Evolutionary conservation across 148 eudicot genomes (phyloP), one percentile per base, ranked within the genome.

Genomic region (Persicaria maculosa): DNA sequence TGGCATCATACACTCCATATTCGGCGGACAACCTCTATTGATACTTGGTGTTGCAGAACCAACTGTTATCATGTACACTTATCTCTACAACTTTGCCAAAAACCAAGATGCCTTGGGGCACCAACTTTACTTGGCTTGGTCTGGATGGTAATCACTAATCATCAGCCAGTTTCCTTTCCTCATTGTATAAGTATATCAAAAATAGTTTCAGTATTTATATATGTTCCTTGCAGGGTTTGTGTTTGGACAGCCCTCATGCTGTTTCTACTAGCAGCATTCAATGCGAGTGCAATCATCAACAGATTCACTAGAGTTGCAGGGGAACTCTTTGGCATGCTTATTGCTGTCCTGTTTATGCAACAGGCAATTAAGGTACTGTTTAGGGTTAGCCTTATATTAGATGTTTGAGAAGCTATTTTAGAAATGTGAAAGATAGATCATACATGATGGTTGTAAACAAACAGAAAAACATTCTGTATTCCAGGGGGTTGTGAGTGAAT

Each of bases 11-110:
- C 93, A 89, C 65, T 78, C 93, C 17, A 80, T 89, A 40, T 73
- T 89, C 36, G 93, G 93, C 17, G 93, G 93, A 48, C 93, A 89
- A 68, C 93, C 93, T 67, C 80, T 89, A 4, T 44, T 89, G 85
- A 89, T 89, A 22, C 61, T 89, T 47, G 93, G 93, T 22, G 93
- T 89, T 80, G 93, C 93, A 47, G 93, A 89, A 76, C 93, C 93
- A 36, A 89, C 93, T 48, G 88, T 89, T 69, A 89, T 89, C 4
- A 89, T 89, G 93, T 89, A 89, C 78, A 69, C 83, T 45, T 89
- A 89, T 74, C 82, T 89, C 74, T 89, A 89, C 80, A 80, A 81
- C 74, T 89, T 89, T 77, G 90, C 89, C 11, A 85, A 81, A 82
- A 79, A 73, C 19, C 78, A 72, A 17, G 57, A 76, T 40, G 82